Evolutionary conservation across 83 land plant genomes (phyloP), one percentile per base, ranked within the genome.

Genomic region (Thuja plicata): DNA sequence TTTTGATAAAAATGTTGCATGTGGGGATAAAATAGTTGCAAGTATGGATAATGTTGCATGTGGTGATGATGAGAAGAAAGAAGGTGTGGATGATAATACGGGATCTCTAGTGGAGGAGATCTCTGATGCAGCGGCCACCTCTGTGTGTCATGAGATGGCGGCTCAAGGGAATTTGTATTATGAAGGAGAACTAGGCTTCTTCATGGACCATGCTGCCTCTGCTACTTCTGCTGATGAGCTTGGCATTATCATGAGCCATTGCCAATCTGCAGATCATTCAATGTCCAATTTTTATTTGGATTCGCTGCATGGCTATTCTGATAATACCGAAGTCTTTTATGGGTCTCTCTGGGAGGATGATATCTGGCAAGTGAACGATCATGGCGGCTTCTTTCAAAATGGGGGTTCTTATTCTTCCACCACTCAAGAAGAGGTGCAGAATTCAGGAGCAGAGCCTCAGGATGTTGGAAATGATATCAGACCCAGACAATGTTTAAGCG

Each of bases 281-380:
- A 30, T 83, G 37, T 6, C 37, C 19, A 6, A 83, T 83, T 8
- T 48, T 30, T 83, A 83, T 30, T 1, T 3, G 0, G 86, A 83
- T 30, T 24, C 55, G 0, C 2, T 45, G 8, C 34, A 48, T 43
- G 86, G 37, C 2, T 48, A 48, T 48, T 35, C 50, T 27, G 86
- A 83, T 32, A 48, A n/a, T 3, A 48, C 86, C 0, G 86, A 83
- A 16, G 57, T 83, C 5, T 83, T 83, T 30, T 83, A 48, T 13
- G 86, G 37, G 6, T 48, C 86, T 46, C 57, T 83, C 21, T 83
- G 86, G 86, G 86, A 83, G 19, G 86, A 48, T 48, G 86, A 83
- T 83, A 83, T 46, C 17, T 30, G 57, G 37, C 57, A 48, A 11
- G 43, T 83, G 13, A 48, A 83, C 10, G 55, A 83, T 7, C 32